These are phyloP conservation scores for Beauveria bassiana DNA, from an alignment of 2,329 filamentous ascomycete species.

Conservation along the genomic window DNA sequence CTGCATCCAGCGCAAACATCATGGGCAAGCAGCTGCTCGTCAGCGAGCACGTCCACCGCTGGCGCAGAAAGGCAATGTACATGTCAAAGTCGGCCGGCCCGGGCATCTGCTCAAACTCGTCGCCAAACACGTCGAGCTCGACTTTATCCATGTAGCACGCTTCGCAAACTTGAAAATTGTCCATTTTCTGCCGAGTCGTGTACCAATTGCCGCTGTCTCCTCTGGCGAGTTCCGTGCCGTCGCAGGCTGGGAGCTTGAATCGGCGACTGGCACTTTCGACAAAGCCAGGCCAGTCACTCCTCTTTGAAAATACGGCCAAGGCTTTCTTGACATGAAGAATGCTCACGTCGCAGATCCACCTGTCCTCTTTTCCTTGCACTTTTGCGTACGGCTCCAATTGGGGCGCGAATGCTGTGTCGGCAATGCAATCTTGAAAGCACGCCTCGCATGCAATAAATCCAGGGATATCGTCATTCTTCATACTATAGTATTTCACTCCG, in stretches of 20 bases:
- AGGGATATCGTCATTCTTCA: conserved; percentile 21
- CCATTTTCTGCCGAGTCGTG: conserved; percentile 17
- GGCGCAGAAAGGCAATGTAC: conserved; percentile 17
- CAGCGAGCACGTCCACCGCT: conserved; percentile 20
- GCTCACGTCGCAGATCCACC: conserved; percentile 27
- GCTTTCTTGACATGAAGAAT: conserved; percentile 19
- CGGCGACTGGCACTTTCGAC: conserved; percentile 17
- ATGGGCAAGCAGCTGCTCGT: conserved; percentile 17
- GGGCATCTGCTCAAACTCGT: conserved; percentile 20
- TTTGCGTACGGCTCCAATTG: conserved; percentile 20
- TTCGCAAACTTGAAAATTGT: conserved; percentile 24
- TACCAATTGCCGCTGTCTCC: conserved; percentile 21
- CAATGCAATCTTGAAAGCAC: conserved; percentile 28
- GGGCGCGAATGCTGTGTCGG: conserved; percentile 21
- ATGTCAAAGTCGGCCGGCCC: conserved; percentile 16
- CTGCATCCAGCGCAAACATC: conserved; percentile 19
- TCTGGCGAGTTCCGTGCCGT: conserved; percentile 18
- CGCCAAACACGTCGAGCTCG: conserved; percentile 20
- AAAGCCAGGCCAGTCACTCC: conserved; percentile 25
- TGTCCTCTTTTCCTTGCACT: conserved; percentile 19
- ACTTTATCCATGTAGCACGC: conserved; percentile 29
- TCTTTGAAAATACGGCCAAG: conserved; percentile 14
- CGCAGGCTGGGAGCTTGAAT: conserved; percentile 20
- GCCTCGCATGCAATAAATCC: conserved; percentile 31
- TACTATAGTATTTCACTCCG: conserved; percentile 25